Percentiles rank a stretch among this genome's conserved stretches.
Evolutionary conservation across 768 basidiomycete genomes (phyloP).

Genomic region (Lactarius quietus): DNA sequence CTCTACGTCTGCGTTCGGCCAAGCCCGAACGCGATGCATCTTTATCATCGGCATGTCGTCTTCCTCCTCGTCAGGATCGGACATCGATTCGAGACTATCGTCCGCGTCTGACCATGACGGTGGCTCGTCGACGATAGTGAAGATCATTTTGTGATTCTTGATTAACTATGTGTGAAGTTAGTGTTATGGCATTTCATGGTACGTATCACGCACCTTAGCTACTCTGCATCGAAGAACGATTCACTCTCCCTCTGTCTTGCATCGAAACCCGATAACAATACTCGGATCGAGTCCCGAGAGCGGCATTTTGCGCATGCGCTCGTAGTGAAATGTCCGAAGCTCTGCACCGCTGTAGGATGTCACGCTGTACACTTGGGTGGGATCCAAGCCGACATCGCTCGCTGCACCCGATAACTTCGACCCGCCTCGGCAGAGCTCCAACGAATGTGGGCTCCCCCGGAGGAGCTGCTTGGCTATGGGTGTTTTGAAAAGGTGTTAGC

Average conservation of each 20-base stretch:
- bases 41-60: conserved; percentile 46
- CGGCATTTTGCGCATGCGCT: conserved; percentile 94
- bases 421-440: conserved; percentile 35
- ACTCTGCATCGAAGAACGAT: conserved; percentile 71
- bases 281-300: conserved; percentile 89
- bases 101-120: conserved; percentile 81
- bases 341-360: conserved; percentile 86
- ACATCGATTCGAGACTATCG: conserved; percentile 76
- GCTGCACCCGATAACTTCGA: conserved; percentile 14
- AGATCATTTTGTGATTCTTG: conserved; percentile 56
- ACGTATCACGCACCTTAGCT: conserved; percentile 53
- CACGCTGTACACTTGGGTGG: conserved; percentile 58
- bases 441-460: conserved; percentile 32
- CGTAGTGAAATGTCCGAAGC: conserved; percentile 91
- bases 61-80: conserved; percentile 62
- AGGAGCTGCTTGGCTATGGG: conserved; percentile 56
- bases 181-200: conserved; percentile 9
- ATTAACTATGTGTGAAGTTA: conserved; percentile 37
- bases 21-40: no score
- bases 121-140: conserved; percentile 84
- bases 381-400: conserved; percentile 34
- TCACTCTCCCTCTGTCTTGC: conserved; percentile 83
- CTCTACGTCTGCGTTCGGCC: not conserved
- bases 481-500: conserved; percentile 65
- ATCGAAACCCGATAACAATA: conserved; percentile 93